Percentiles rank a stretch among this genome's conserved stretches.
These are phyloP conservation scores for Pyrenophora graminea DNA, from an alignment of 2,329 filamentous ascomycete genomes.

Conservation along the genomic window DNA sequence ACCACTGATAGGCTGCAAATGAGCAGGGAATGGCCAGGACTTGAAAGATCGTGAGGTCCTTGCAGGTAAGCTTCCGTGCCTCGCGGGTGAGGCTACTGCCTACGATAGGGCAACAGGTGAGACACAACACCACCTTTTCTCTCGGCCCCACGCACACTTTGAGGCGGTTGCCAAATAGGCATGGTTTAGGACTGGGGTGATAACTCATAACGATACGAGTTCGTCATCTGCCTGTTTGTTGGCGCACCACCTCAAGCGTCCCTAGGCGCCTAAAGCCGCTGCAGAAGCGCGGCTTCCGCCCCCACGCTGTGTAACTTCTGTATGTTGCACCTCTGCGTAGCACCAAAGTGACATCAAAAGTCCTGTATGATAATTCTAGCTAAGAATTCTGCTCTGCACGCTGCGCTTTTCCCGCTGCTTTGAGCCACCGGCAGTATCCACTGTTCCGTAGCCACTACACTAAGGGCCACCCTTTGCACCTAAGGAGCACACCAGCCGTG, in stretches of 20 bases:
- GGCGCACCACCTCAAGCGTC: not conserved
- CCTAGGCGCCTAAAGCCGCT: conserved; percentile 2
- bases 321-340: not conserved
- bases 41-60: not conserved
- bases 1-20: not conserved
- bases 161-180: not conserved
- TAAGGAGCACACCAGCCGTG: conserved; percentile 8
- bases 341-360: not conserved
- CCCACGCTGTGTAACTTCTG: conserved; percentile 1
- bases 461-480: conserved; percentile 10
- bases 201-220: not conserved
- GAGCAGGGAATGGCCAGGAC: not conserved
- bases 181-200: not conserved
- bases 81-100: conserved; percentile 9
- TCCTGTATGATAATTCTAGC: not conserved
- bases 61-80: conserved; percentile 9
- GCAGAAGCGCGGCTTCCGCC: conserved; percentile 4
- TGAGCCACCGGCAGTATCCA: conserved; percentile 11
- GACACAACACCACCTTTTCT: not conserved
- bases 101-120: conserved; percentile 1
- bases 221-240: not conserved
- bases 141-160: not conserved
- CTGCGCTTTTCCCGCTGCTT: not conserved
- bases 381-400: not conserved
- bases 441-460: conserved; percentile 3